These are phyloP conservation scores for Plectosphaerella plurivora DNA, from an alignment of 2,329 filamentous ascomycete genomes.

Conservation along the genomic window DNA sequence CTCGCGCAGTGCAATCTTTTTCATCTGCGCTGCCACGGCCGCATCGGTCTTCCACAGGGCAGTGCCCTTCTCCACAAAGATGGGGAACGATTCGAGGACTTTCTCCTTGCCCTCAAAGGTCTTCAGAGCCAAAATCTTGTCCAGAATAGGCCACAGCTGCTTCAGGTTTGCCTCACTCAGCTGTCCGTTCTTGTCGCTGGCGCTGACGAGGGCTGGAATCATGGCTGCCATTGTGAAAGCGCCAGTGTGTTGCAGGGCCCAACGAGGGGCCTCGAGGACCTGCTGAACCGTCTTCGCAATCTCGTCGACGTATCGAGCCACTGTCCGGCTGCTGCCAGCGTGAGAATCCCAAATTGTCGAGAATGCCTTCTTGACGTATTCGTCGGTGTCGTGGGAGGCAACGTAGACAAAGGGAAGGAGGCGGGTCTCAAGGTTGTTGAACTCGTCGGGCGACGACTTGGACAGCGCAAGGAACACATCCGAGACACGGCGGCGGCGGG, in stretches of 20 bases:
- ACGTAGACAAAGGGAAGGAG: constrained; percentile 87
- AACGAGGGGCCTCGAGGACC: constrained; percentile 75
- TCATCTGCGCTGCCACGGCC: constrained; percentile 58
- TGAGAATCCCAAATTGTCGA: constrained; percentile 85
- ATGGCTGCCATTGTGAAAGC: constrained; percentile 76
- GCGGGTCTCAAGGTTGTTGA: constrained; percentile 68
- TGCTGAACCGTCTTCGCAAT: constrained; percentile 65
- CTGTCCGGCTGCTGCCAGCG: constrained; percentile 77
- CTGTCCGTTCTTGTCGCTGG: constrained; percentile 50
- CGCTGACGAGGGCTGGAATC: constrained; percentile 59
- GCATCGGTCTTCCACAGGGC: constrained; percentile 51
- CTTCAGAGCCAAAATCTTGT: constrained; percentile 79
- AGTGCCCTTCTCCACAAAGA: constrained; percentile 65
- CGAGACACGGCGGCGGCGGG: constrained; percentile 68
- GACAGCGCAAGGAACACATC: constrained; percentile 81
- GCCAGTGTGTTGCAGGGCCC: constrained; percentile 85
- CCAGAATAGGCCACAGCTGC: constrained; percentile 75
- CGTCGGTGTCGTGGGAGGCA: constrained; percentile 78
- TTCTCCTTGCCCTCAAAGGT: constrained; percentile 91
- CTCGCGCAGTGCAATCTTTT: constrained; percentile 79
- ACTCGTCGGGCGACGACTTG: constrained; percentile 85
- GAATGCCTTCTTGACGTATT: constrained; percentile 75
- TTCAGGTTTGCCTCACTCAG: constrained; percentile 57
- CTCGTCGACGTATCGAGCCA: constrained; percentile 79
- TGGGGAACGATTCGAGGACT: constrained; percentile 73